Base-by-base conservation (phyloP, 805 yeast species). In the Wickerhamiella siamensis region DNA sequence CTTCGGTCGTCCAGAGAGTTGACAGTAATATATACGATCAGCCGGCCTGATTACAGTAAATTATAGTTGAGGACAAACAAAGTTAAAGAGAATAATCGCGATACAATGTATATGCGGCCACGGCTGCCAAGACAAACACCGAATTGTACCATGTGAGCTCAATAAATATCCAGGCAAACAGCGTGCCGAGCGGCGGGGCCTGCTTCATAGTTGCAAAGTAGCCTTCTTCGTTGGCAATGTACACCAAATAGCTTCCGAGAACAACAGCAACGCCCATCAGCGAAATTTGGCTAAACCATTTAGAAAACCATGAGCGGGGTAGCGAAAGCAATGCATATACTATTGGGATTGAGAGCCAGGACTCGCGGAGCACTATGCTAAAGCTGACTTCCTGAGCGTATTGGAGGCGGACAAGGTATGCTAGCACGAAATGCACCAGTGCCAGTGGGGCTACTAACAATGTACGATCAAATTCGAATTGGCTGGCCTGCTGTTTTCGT, bases 151-250 rank as follows among this genome's bases (percentile, higher is more conserved):
- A 59, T 39, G 62, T 63, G 51, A 64, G 45, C 44, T 64, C 69
- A 16, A 64, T 45, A 38, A 64, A 57, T 19, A 61, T 48, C 66
- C 67, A 64, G 6, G 61, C 56, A 57, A 63, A 59, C 6, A 64
- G 42, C 12, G 69, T 63, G 16, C 66, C 68, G 4, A 64, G 46
- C 2, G 68, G 61, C 8, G 69, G 69, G 5, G 65, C 64, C 34
- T 54, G 46, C 33, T 53, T 49, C 66, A 64, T 64, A 17, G 59
- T 55, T 2, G 61, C 57, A 47, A 54, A 59, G 51, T 64, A 64
- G 27, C 64, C 65, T 35, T 54, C 59, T 40, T 53, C 58, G 40
- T 60, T 52, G 22, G 61, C 47, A 5, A 56, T 48, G 38, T 52
- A 53, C 15, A 62, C 50, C 24, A 63, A 45, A 43, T 61, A 62